Evolutionary conservation across 1,284 basidiomycete genomes (phyloP), one percentile per base, ranked within the genome.

Genomic region (Leccinum griseonigrum): DNA sequence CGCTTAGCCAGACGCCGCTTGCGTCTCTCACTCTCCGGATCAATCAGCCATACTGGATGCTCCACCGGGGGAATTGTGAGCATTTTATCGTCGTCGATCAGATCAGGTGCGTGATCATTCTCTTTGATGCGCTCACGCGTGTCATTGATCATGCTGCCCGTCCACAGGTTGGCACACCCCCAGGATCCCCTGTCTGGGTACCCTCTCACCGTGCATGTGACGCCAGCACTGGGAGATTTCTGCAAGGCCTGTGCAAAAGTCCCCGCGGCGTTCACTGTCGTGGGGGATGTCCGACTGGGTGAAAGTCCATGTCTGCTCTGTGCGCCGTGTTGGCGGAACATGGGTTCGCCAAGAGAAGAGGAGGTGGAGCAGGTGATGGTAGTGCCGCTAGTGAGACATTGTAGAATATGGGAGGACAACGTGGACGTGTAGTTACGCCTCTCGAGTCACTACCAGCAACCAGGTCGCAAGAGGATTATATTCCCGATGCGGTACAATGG

Each of bases 1-100:
- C 81, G 4, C 78, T 87, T 69, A 71, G 76, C 61, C 77, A 83
- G 56, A 83, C 83, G 8, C 64, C 68, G 8, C 75, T 92, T 48
- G 72, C 77, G 1, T 81, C 84, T 2, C 79, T 92, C 34, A 76
- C 77, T 6, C 71, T 92, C 26, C 80, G 85, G 46, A 72, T 91
- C 32, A 83, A 89, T 65, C 80, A 90, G 68, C 92, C 92, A 1
- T 94, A 94, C 67, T 92, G 88, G 85, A 76, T 92, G 60, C 75
- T 93, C 18, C 92, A 94, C 68, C 81, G 84, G 60, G 92, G 92
- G 28, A 87, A 85, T 67, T 93, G 90, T 67, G 91, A 93, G 66
- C 92, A 94, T 69, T 89, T 87, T 70, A 69, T 91, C 40, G 82
- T 88, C 16, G 66, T 94, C 29, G 87, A 92, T 63, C 80, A 87